phyloP scores from a whole-genome alignment of 2,329 filamentous ascomycete genomes.

The Colletotrichum sp. region DNA sequence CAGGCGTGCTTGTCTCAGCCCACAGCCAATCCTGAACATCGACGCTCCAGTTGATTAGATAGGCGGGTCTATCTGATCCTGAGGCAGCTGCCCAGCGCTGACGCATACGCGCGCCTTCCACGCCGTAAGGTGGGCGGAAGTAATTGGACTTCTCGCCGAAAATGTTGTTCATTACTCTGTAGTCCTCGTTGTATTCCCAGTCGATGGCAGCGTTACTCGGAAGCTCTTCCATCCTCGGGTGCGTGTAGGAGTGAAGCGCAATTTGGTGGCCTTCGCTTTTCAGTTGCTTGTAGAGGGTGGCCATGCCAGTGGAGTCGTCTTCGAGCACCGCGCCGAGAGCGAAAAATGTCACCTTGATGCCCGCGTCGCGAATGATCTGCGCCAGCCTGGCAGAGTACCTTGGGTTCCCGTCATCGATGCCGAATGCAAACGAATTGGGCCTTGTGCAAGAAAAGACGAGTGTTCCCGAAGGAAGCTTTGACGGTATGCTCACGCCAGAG shows the following conservation, averaged over 20 bases:
- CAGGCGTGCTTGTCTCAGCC: constrained; percentile 65
- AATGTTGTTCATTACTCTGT: constrained; percentile 48
- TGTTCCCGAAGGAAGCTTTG: constrained; percentile 65
- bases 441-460: constrained; percentile 69
- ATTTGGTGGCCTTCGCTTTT: constrained; percentile 68
- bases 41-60: constrained; percentile 72
- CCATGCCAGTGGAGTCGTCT: constrained; percentile 64
- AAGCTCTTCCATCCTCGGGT: constrained; percentile 70
- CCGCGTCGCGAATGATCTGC: constrained; percentile 64
- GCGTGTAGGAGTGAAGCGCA: constrained; percentile 71
- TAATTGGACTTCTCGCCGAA: constrained; percentile 50
- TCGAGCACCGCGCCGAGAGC: constrained; percentile 69
- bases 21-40: constrained; percentile 77
- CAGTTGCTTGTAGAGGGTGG: constrained; percentile 69
- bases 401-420: constrained; percentile 73
- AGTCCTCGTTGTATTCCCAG: constrained; percentile 66
- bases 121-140: constrained; percentile 75
- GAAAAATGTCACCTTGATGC: constrained; percentile 74
- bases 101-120: constrained; percentile 69
- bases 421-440: constrained; percentile 74
- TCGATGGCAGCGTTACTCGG: constrained; percentile 58
- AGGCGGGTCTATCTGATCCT: constrained; percentile 50
- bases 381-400: constrained; percentile 45
- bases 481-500: constrained; percentile 53
- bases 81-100: constrained; percentile 63